These are phyloP conservation scores for Fusarium bulbicola DNA, from an alignment of 2,329 filamentous ascomycete species.

Conservation along the genomic window DNA sequence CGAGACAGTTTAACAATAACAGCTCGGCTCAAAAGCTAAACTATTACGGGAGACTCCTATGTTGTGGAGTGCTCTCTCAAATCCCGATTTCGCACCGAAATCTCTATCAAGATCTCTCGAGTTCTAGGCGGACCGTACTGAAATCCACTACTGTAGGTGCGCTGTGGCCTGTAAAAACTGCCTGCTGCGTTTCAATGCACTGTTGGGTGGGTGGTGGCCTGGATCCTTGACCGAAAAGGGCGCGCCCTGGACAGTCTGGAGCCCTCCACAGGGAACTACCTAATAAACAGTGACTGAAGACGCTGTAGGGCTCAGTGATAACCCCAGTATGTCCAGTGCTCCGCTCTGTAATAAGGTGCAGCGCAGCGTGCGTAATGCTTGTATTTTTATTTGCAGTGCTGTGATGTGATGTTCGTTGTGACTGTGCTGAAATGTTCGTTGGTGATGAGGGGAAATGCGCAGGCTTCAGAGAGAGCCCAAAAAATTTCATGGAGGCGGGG, in stretches of 20 bases:
- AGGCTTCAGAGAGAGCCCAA: constrained; percentile 29
- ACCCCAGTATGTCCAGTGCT: constrained; percentile 16
- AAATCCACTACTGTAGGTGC: constrained; percentile 4
- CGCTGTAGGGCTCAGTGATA: neutral
- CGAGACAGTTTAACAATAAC: constrained; percentile 24
- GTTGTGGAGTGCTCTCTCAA: constrained; percentile 17
- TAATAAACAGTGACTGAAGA: neutral
- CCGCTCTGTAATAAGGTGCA: constrained; percentile 20
- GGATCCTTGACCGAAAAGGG: neutral
- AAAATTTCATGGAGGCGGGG: constrained; percentile 11
- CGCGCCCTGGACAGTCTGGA: neutral
- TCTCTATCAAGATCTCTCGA: constrained; percentile 10
- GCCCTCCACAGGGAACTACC: constrained; percentile 4
- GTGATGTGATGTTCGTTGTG: constrained; percentile 38
- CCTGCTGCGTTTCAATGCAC: neutral
- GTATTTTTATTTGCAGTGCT: constrained; percentile 16
- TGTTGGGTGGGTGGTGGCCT: neutral
- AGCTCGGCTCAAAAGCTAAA: constrained; percentile 29
- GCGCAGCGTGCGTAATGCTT: neutral
- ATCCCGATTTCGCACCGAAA: constrained; percentile 35
- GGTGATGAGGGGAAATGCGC: constrained; percentile 49
- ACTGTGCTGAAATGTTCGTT: constrained; percentile 57
- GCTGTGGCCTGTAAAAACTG: constrained; percentile 5
- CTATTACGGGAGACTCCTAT: constrained; percentile 26
- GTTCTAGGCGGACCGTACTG: constrained; percentile 2